Base-by-base conservation (phyloP, 2,329 filamentous ascomycete species). In the Didymella lethalis region DNA sequence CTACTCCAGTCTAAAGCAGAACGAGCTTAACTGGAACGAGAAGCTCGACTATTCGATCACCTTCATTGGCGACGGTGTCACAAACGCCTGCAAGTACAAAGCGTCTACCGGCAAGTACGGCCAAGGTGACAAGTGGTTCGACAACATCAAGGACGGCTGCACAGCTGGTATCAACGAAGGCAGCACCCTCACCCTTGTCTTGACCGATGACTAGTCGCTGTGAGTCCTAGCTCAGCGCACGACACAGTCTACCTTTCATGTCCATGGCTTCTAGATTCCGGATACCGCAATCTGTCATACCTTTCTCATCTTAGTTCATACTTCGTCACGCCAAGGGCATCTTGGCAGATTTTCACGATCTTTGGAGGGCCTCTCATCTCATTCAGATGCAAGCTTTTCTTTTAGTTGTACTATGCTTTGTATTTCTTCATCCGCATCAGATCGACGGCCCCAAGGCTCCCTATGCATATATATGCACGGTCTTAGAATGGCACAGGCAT, bases 1-100 rank as follows among this genome's bases (percentile, higher is more conserved):
- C 80, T 98, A 87, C 82, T 81, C 97, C 60, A 92, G 91, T 48
- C 86, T 97, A 77, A 92, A 94, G 84, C 88, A 88, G 75, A 97
- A 98, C 82, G 73, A 80, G 61, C 92, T 93, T 5, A 96, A 91
- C 55, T 92, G 64, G 31, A 75, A 78, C 18, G 88, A 86, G 36
- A 78, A 81, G 62, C 88, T 97, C 38, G 84, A 93, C 77, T 97
- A 90, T 81, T 90, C 90, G 74, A 87, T 97, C 73, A 85, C 88
- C 70, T 90, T 97, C 66, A 81, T 68, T 73, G 93, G 92, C 54
- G 89, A 91, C 59, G 77, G 80, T 64, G 75, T 86, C 43, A 80
- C 75, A 58, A 83, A 82, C 48, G 61, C 67, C 6, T 73, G 72
- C 53, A 79, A 75, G 48, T 96, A 92, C 85, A 86, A 84, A 65